Evolutionary conservation across 2,329 filamentous ascomycete species (phyloP), one percentile per base, ranked within the genome.

Genomic region (Phyllosticta citrichinensis): DNA sequence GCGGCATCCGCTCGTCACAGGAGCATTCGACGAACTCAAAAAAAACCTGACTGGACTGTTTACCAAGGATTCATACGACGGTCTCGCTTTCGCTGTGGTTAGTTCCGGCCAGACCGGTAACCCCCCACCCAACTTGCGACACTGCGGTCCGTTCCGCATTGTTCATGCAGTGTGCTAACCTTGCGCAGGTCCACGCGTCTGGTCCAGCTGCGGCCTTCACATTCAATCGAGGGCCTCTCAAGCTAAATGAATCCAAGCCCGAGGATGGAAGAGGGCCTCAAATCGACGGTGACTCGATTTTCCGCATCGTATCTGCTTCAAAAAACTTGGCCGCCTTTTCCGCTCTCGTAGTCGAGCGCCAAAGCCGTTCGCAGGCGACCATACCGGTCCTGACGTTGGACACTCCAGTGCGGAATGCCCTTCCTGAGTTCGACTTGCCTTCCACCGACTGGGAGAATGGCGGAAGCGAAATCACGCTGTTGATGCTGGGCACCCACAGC

Each of bases 401-500:
- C n/a, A 67, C 68, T 1, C 69, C 64, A 10, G 64, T 70, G 2
- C 65, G 67, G 2, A 33, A 55, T 4, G 54, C 68, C 0, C 64
- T 72, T 10, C 68, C 70, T 0, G 56, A 64, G 1, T 71, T 72
- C 19, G 55, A 62, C 3, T 62, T 72, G 0, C 65, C 64, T 2
- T 47, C 66, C 12, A 57, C 52, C 24, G 70, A 72, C 60, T 72
- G 70, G 70, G 53, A 65, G 19, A 64, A 69, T 60, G 70, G 70
- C 2, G 70, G 70, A 8, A 69, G 66, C 25, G 69, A 70, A 10
- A 71, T 72, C 30, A 70, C 69, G 0, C 53, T 72, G 27, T 61
- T 64, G 3, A 70, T 72, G 69, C 63, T 71, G n/a, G 69, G 68
- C 4, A 70, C 66, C n/a, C 69, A 72, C 19, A 72, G 63, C 9